A percentile compares a stretch with the other conserved stretches of the same genome.
These are phyloP conservation scores for Manihot esculenta DNA, from an alignment of 441 rosid species.

Conservation along the genomic window DNA sequence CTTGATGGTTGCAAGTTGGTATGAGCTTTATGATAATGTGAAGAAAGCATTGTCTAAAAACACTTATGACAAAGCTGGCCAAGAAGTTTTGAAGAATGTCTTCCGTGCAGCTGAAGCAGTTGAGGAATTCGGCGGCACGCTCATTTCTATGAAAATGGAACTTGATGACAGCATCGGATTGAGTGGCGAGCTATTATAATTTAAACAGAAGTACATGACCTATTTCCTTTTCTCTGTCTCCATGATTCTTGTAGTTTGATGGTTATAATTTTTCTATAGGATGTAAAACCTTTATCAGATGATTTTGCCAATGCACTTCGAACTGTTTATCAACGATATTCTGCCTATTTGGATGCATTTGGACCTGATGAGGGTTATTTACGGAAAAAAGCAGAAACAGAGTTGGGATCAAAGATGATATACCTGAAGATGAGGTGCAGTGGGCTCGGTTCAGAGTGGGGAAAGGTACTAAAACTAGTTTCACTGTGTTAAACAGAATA, in stretches of 20 bases:
- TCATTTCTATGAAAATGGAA: conserved; percentile 76
- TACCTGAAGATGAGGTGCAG: conserved; percentile 95
- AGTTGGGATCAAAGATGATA: conserved; percentile 93
- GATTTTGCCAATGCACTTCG: conserved; percentile 50
- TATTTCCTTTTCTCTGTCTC: neutral
- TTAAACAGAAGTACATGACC: neutral
- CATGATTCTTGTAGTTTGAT: neutral
- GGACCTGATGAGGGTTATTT: conserved; percentile 70
- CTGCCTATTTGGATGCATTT: conserved; percentile 64
- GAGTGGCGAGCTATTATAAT: conserved; percentile 85
- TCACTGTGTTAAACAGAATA: neutral
- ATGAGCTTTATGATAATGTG: conserved; percentile 61
- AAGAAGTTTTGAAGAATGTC: conserved; percentile 65
- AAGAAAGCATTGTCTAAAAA: conserved; percentile 57
- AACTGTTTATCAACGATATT: conserved; percentile 59
- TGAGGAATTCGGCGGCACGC: conserved; percentile 74
- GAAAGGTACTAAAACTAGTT: conserved; percentile 55
- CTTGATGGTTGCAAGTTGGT: conserved; percentile 84
- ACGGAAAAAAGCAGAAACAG: conserved; percentile 86
- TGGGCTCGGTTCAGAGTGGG: conserved; percentile 88
- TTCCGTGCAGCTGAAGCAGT: conserved; percentile 85
- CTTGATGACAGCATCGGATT: conserved; percentile 81
- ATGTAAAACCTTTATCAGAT: conserved; percentile 69
- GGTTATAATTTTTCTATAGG: conserved; percentile 35
- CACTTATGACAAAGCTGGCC: conserved; percentile 67